Base-by-base conservation (phyloP, 2,329 filamentous ascomycete species). In the Triangularia setosa region DNA sequence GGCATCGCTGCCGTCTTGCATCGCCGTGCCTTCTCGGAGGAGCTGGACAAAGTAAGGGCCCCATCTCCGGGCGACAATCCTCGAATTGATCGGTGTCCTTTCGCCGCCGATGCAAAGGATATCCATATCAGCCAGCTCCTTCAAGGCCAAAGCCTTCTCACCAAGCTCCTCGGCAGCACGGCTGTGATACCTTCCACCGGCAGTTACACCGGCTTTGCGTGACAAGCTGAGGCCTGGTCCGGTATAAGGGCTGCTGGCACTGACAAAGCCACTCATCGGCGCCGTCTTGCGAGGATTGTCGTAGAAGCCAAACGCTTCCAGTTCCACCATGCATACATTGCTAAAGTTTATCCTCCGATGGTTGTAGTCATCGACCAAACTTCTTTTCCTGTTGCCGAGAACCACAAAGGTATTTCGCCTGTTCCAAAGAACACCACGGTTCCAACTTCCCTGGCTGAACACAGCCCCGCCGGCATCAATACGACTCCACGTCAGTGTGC, bases 381-480 rank as follows among this genome's bases (percentile, higher is more conserved):
- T 97, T 67, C 95, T 84, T 77, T 96, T 97, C 40, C 95, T 87
- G 75, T 97, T 96, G 56, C 95, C 95, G 40, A 99, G 83, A 68
- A 99, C 94, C 33, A 98, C 93, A 78, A 98, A 99, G 0, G 92
- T 92, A 74, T 97, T 99, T 67, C 95, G 86, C 53, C 94, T 86
- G 72, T 91, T 91, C 95, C 95, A 99, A 7, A 99, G 78, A 28
- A 99, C 87, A 48, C 95, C 95, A 64, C 95, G 85, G 74, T 99
- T 99, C 95, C 95, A 99, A 76, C 94, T 98, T 54, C 95, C 95
- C 75, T 97, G 92, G 72, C 92, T 94, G 76, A 99, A 98, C 2
- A 98, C 93, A 67, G 89, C 93, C 8, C 91, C 93, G 24, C 93
- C 94, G 0, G 93, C 95, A 77, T 99, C 95, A 69, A 99, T 98